Evolutionary conservation across 331 rosid species (phyloP), one percentile per base, ranked within the genome.

Genomic region (Quercus tomentella): DNA sequence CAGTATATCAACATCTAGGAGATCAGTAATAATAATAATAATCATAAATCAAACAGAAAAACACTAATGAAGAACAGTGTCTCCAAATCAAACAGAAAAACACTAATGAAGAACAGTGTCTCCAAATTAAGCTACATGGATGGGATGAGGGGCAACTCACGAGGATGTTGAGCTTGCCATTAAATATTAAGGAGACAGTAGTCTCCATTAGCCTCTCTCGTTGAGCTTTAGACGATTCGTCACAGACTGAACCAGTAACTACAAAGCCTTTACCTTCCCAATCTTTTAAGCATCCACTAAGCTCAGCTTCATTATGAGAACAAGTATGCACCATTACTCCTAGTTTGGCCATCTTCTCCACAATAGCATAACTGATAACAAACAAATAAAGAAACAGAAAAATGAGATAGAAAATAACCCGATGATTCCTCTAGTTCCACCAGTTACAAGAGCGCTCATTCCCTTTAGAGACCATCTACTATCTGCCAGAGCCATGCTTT

Each of bases 361-460:
- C 91, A 1, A 80, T 86, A 22, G 84, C 90, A 60, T 86, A 58
- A 49, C 2, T 25, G 21, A 25, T 2, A 49, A 49, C 17, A 12
- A 49, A 12, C 4, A 49, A 11, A 3, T 49, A 58, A 20, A 7
- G 23, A 22, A 12, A 14, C 54, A 12, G 54, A 49, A 41, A 41
- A 41, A 41, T 41, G 45, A 41, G 45, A 41, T 8, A 8, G 45
- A 18, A 0, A 85, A n/a, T 11, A 49, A 87, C 97, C 97, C 94
- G 37, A 93, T 93, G 31, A 93, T 93, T 81, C 97, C 97, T 78
- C 84, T 87, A 78, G 93, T 81, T 76, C 94, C 97, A 58, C 97
- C 94, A 0, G 94, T 87, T 60, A 91, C 98, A 18, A 92, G 89
- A 77, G 94, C 89, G 4, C 92, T 88, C 84, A 49, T 84, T 76